Conservation (phyloP, 768 basidiomycete species). For the Calocera viscosa region DNA sequence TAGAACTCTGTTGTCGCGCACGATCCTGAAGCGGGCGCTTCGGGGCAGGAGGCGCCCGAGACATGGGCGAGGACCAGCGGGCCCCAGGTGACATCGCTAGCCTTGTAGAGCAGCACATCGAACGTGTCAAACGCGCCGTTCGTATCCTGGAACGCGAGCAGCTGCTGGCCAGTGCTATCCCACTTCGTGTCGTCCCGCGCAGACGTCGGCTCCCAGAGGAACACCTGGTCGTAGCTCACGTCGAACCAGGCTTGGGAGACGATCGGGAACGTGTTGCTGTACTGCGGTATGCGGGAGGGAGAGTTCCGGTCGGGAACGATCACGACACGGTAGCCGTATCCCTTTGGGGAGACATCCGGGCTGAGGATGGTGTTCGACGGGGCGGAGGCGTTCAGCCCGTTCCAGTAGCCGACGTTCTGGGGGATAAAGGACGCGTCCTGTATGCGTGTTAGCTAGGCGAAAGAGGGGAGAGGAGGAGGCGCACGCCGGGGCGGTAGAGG, state of each 20-base stretch:
- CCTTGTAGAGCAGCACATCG: background rate
- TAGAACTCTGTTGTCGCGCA: background rate
- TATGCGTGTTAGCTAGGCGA: background rate
- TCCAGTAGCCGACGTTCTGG: background rate
- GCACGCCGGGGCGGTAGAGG: background rate
- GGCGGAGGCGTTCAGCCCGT: background rate
- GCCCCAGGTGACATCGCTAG: background rate
- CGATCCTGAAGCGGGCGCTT: background rate
- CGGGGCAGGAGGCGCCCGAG: background rate
- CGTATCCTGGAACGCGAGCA: background rate
- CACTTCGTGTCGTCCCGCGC: background rate
- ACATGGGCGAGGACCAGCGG: background rate
- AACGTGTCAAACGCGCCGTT: background rate
- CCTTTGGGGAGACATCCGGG: background rate
- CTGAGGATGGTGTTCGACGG: background rate
- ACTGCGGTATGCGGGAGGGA: background rate
- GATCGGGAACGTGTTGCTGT: background rate
- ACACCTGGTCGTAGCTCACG: background rate
- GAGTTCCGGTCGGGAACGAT: background rate
- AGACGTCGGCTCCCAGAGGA: background rate
- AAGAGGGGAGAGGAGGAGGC: background rate
- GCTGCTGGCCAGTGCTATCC: background rate
- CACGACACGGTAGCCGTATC: slow-evolving; percentile 4
- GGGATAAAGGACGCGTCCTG: background rate
- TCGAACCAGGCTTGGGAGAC: background rate